Evolutionary conservation across 352 stramenopile species (phyloP).

Genomic region (Pythium apleroticum): DNA sequence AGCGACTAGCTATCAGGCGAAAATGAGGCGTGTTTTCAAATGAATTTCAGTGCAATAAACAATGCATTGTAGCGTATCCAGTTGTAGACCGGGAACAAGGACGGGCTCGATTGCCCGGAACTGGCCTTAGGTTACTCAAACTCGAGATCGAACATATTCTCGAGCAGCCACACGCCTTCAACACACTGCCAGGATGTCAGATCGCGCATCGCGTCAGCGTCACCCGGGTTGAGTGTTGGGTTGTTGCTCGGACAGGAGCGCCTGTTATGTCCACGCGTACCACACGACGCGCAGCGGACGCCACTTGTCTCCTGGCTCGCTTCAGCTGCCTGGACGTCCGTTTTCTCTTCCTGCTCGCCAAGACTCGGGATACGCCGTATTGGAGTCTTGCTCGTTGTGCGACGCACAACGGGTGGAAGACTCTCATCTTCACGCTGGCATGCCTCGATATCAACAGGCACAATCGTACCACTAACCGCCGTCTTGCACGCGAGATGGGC

Average conservation of each 20-base stretch:
- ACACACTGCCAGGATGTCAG: not conserved
- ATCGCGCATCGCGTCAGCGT: not conserved
- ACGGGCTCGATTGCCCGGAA: too few species aligned
- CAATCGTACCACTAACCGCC: too few species aligned
- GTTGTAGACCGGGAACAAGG: too few species aligned
- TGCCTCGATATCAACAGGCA: not conserved
- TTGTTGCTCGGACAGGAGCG: not conserved
- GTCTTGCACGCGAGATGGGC: not conserved
- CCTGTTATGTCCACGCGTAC: not conserved
- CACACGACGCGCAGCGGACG: not conserved
- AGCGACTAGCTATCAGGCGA: too few species aligned
- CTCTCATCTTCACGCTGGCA: not conserved
- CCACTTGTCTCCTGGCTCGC: not conserved
- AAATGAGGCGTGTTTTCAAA: too few species aligned
- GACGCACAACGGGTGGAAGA: conserved; percentile 5
- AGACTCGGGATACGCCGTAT: not conserved
- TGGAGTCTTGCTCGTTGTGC: not conserved
- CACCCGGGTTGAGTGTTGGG: not conserved
- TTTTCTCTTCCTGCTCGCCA: not conserved
- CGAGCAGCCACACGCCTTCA: not conserved
- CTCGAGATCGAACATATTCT: not conserved
- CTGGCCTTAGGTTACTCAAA: not conserved
- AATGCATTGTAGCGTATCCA: too few species aligned
- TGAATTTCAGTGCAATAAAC: too few species aligned
- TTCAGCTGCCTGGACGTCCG: not conserved